A percentile compares a stretch with the other conserved stretches of the same genome.
Evolutionary conservation across 75 land plant genomes (phyloP).

Genomic region (Selaginella moellendorffii): DNA sequence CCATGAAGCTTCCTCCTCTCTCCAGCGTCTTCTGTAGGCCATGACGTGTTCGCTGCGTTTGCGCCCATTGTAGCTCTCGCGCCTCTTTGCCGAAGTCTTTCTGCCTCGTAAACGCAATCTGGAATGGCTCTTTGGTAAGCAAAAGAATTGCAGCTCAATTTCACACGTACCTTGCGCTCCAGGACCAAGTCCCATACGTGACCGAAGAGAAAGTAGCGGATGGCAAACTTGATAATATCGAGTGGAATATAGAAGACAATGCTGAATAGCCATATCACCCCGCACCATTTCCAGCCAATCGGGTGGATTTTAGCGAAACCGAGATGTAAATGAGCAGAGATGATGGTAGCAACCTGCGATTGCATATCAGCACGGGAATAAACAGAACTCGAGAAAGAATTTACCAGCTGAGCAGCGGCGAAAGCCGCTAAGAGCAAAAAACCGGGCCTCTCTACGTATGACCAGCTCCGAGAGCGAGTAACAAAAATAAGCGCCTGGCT

Average conservation of each 20-base stretch:
- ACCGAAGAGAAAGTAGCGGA: neutral
- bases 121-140: neutral
- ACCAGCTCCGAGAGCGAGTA: constrained; percentile 4
- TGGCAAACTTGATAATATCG: neutral
- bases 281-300: neutral
- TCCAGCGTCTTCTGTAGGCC: neutral
- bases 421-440: neutral
- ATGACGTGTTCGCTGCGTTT: neutral
- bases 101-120: constrained; percentile 10
- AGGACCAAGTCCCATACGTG: neutral
- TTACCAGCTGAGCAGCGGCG: constrained; percentile 27
- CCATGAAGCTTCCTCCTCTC: neutral
- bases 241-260: neutral
- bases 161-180: neutral
- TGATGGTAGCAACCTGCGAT: neutral
- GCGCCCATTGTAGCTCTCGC: constrained; percentile 1
- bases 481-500: constrained; percentile 9
- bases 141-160: neutral
- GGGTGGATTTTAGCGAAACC: neutral
- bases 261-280: constrained; percentile 6
- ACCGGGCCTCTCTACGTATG: constrained; percentile 1
- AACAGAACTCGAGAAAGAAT: neutral
- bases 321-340: neutral
- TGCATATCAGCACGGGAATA: neutral
- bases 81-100: constrained; percentile 7